Evolutionary conservation across 2,329 filamentous ascomycete species (phyloP).

Genomic region (Akanthomyces lecanii): DNA sequence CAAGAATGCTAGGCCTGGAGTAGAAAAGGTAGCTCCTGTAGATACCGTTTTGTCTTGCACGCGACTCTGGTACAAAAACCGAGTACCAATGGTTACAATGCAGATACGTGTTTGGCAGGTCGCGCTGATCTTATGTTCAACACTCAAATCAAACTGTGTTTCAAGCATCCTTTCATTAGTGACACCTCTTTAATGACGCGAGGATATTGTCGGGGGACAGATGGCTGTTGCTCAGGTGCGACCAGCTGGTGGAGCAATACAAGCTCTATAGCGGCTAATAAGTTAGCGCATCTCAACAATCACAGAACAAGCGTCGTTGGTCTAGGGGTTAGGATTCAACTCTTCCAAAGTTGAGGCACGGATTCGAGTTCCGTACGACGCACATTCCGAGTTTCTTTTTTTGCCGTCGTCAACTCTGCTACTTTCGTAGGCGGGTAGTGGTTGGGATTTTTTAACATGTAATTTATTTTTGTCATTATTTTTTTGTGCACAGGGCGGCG

Average conservation of each 20-base stretch:
- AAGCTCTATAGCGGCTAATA: slow-evolving; percentile 4
- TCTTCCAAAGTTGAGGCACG: slow-evolving; percentile 28
- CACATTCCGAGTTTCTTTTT: slow-evolving; percentile 18
- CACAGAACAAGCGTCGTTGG: slow-evolving; percentile 22
- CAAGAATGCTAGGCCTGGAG: slow-evolving; percentile 25
- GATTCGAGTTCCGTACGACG: slow-evolving; percentile 27
- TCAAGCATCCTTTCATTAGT: too few relatives aligned
- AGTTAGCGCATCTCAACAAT: slow-evolving; percentile 7
- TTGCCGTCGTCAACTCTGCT: neutral
- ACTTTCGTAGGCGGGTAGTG: too few relatives aligned
- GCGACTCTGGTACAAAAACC: too few relatives aligned
- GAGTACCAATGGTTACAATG: neutral
- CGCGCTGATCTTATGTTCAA: too few relatives aligned
- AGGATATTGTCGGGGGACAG: neutral
- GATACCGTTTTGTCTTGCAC: neutral
- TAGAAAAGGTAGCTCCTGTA: neutral
- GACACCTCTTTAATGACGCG: neutral
- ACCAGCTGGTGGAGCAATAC: neutral
- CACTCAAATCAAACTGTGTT: too few relatives aligned
- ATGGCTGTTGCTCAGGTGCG: neutral
- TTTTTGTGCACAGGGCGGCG: neutral
- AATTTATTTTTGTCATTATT: neutral
- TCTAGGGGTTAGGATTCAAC: slow-evolving; percentile 28
- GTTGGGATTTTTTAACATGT: neutral
- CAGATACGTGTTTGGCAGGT: too few relatives aligned